Evolutionary conservation across 306 rosid species (phyloP).

Genomic region (Arachis hypogaea): DNA sequence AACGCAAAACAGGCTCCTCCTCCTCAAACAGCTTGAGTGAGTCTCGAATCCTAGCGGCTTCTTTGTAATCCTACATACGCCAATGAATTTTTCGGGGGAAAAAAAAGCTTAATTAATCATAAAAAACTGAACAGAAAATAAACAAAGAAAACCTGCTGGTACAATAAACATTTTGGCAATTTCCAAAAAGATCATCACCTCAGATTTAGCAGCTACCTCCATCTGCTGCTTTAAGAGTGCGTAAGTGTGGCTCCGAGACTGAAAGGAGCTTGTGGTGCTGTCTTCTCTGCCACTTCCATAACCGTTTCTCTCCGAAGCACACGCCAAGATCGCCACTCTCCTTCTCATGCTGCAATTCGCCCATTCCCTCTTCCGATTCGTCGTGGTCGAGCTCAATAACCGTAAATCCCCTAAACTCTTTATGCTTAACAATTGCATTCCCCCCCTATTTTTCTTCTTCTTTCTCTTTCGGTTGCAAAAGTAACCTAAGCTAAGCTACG

Average conservation of each 20-base stretch:
- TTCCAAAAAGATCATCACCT: conserved; percentile 49
- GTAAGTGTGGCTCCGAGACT: conserved; percentile 74
- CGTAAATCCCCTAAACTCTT: conserved; percentile 51
- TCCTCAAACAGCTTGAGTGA: conserved; percentile 77
- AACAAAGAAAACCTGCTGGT: background rate
- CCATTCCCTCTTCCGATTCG: conserved; percentile 34
- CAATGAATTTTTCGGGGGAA: background rate
- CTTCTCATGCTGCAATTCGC: conserved; percentile 28
- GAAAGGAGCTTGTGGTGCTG: conserved; percentile 48
- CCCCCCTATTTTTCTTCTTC: background rate
- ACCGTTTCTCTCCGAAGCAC: conserved; percentile 53
- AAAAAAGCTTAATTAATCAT: background rate
- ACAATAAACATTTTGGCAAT: background rate
- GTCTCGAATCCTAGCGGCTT: conserved; percentile 94
- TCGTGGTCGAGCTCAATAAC: conserved; percentile 12
- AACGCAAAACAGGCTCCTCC: conserved; percentile 83
- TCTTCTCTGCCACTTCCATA: conserved; percentile 45
- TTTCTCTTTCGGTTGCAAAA: background rate
- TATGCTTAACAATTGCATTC: conserved; percentile 69
- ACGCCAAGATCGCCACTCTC: conserved; percentile 49
- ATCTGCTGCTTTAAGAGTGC: conserved; percentile 84
- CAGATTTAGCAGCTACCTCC: conserved; percentile 91
- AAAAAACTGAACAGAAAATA: background rate
- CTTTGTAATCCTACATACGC: conserved; percentile 69
- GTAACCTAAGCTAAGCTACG: background rate